Conservation (phyloP, 1,284 basidiomycete genomes). For the Pyrrhoderma lamaoense region DNA sequence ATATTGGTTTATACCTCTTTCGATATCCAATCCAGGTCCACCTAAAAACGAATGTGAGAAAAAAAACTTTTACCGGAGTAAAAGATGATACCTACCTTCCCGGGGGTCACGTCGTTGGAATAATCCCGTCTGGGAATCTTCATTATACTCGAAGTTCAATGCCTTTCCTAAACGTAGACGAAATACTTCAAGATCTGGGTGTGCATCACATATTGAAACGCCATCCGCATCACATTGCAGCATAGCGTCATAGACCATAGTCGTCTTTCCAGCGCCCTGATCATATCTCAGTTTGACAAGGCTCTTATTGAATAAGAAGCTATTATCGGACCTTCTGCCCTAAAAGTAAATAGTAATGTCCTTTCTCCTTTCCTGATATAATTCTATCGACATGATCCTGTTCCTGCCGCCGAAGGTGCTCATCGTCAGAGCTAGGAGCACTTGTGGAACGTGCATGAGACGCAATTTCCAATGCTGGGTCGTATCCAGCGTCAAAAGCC, state of each 20-base stretch:
- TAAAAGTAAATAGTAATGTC: slow-evolving; percentile 70
- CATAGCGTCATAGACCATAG: slow-evolving; percentile 81
- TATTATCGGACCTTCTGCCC: slow-evolving; percentile 57
- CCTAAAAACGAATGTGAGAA: slow-evolving; percentile 30
- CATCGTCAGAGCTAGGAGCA: slow-evolving; percentile 26
- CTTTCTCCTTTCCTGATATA: slow-evolving; percentile 61
- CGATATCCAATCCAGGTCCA: slow-evolving; percentile 76
- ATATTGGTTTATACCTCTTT: slow-evolving; percentile 47
- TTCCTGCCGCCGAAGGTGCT: slow-evolving; percentile 63
- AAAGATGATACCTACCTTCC: slow-evolving; percentile 48
- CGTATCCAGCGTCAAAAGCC: slow-evolving; percentile 61
- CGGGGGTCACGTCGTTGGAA: slow-evolving; percentile 80
- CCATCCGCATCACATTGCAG: slow-evolving; percentile 64
- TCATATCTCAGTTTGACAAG: slow-evolving; percentile 4
- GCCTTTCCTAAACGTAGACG: slow-evolving; percentile 76
- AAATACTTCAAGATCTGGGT: slow-evolving; percentile 69
- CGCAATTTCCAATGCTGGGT: slow-evolving; percentile 72
- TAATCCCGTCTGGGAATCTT: slow-evolving; percentile 70
- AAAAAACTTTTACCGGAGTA: not conserved
- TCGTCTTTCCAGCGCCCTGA: slow-evolving; percentile 62
- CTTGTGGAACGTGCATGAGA: slow-evolving; percentile 32
- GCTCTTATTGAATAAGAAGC: not conserved
- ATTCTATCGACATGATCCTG: slow-evolving; percentile 74
- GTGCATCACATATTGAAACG: slow-evolving; percentile 47
- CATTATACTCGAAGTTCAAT: slow-evolving; percentile 71